Base-by-base conservation (phyloP, 352 stramenopile species). In the Phytophthora nicotianae region DNA sequence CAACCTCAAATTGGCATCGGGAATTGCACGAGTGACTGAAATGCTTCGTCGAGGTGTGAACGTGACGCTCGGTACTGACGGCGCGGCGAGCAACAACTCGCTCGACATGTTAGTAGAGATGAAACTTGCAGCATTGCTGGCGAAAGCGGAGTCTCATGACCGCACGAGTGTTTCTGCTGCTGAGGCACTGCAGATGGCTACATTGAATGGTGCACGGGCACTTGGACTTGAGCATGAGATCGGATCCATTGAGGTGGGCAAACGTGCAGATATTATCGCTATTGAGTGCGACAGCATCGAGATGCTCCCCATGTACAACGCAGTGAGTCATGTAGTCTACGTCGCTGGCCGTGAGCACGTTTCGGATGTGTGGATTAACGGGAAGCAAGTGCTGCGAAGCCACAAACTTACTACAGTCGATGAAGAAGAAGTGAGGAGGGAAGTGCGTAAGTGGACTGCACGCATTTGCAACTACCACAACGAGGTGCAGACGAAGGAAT, bases 61-160 rank as follows among this genome's bases (percentile, higher is more conserved):
- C 62, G 89, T 97, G 2, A 84, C 75, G 14, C 74, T 97, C 43
- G 90, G 90, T 48, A 97, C 90, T 58, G 90, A 97, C 65, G 72
- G 84, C 19, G 83, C 86, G 1, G 82, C 86, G 13, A 95, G 85
- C 64, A 97, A 97, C 68, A 96, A 96, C 67, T 90, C 86, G 57
- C 78, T 96, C 51, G 86, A 96, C 62, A 96, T 97, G 86, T 88
- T 96, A 43, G 74, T 59, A 11, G 89, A 97, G 71, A 95, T 95
- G 82, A 95, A 94, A 66, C 73, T 96, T 48, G 85, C 87, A 4
- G 85, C 87, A 7, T 73, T 96, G 17, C 51, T 97, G 14, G 86
- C 83, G 52, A 96, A 96, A 75, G 83, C 61, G 13, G 72, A 91
- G 46, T 79, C 79, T 10, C 79, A 78, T 24, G 53, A 90, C 32